phyloP scores from a whole-genome alignment of 441 rosid species.

The Sinapis alba region DNA sequence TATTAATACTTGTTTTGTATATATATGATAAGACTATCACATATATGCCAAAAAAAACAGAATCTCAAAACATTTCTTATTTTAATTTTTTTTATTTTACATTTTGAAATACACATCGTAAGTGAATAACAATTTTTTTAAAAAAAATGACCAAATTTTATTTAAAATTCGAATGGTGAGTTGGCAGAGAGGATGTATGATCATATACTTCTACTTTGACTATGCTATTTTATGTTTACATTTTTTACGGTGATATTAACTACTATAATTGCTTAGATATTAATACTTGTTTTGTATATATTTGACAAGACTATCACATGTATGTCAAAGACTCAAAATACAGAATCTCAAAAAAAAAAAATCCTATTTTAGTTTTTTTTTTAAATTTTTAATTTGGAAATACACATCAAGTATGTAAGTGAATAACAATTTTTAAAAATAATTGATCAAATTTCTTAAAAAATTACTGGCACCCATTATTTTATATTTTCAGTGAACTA shows the following conservation, averaged over 20 bases:
- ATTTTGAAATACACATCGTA: too few species aligned
- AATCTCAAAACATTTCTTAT: too few species aligned
- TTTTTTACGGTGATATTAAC: neutral
- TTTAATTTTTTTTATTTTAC: too few species aligned
- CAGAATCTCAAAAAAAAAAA: neutral
- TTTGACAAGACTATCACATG: neutral
- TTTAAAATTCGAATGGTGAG: too few species aligned
- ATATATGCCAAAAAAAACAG: too few species aligned
- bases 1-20: too few species aligned
- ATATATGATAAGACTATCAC: too few species aligned
- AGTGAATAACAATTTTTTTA: too few species aligned
- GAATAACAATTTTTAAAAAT: neutral
- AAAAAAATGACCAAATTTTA: too few species aligned
- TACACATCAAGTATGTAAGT: neutral
- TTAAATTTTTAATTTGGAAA: neutral
- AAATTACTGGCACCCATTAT: neutral
- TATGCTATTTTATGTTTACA: neutral
- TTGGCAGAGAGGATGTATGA: neutral
- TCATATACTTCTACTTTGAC: too few species aligned
- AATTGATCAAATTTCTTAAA: too few species aligned
- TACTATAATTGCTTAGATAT: neutral
- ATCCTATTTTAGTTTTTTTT: too few species aligned
- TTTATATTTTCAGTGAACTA: neutral
- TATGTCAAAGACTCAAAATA: neutral
- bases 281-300: neutral